Evolutionary conservation across 768 basidiomycete genomes (phyloP), one percentile per base, ranked within the genome.

Genomic region (Tremella fuciformis): DNA sequence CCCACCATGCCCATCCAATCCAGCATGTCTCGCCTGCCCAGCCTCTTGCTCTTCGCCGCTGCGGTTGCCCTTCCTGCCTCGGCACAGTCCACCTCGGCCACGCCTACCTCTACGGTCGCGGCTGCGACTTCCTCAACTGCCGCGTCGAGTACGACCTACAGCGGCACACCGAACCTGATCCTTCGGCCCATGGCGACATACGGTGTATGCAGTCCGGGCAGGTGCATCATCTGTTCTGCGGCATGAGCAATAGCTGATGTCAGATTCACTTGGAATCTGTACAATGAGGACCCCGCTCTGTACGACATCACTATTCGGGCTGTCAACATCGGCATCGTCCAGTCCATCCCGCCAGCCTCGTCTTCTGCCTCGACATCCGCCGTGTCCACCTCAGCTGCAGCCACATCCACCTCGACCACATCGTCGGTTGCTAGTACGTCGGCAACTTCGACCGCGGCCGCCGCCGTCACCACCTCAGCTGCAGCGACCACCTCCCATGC

Each of bases 351-450:
- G n/a, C 13, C 39, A 16, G 21, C 19, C 21, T 13, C 55, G 15
- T 21, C 50, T 40, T 38, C 62, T 18, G 9, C 59, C 25, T 22
- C 61, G 13, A 42, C 52, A 9, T 37, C 55, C 25, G 53, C 46
- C 8, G 22, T 56, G 13, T 24, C 57, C n/a, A 15, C 55, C 34
- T 60, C 59, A 8, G 40, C 53, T 16, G 19, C 38, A 22, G 22
- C 56, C 29, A 54, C 51, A 24, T 18, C 51, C 6, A 42, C 56
- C 8, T 13, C 42, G 8, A 25, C 40, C 26, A 49, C 50, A 13
- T 53, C 56, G 16, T 38, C 38, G 15, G 47, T 25, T 11, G 21
- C 47, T 11, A 6, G 26, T 39, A 18, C 46, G 15, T 15, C 54
- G 16, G 26, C 47, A 22, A n/a, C 38, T n/a, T 13, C 38, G 6